Evolutionary conservation across 306 rosid genomes (phyloP).

Genomic region (Cicer cuneatum): DNA sequence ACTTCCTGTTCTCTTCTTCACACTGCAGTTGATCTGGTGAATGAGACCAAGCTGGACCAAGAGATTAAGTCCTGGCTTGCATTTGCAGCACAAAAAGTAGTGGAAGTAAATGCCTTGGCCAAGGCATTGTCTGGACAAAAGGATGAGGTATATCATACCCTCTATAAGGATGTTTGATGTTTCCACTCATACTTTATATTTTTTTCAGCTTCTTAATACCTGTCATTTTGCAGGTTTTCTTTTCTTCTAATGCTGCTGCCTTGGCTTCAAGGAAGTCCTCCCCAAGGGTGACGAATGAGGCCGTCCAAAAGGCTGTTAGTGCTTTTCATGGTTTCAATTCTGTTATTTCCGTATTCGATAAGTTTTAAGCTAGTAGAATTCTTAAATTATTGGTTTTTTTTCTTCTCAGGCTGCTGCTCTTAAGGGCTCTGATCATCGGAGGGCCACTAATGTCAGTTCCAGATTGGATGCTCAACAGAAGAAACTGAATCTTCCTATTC

Average conservation of each 20-base stretch:
- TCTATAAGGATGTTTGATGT: background rate
- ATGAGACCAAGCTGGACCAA: slow-evolving; percentile 74
- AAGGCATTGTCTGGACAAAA: slow-evolving; percentile 73
- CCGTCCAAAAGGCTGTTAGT: slow-evolving; percentile 83
- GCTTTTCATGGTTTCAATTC: slow-evolving; percentile 30
- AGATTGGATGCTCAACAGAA: slow-evolving; percentile 82
- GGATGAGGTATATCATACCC: slow-evolving; percentile 55
- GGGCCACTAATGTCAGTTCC: slow-evolving; percentile 71
- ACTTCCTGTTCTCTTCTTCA: slow-evolving; percentile 92
- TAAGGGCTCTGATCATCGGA: slow-evolving; percentile 74
- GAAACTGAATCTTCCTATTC: slow-evolving; percentile 78
- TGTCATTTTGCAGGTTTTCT: slow-evolving; percentile 63
- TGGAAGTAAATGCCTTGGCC: slow-evolving; percentile 86
- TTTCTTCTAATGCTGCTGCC: slow-evolving; percentile 70
- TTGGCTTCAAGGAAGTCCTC: slow-evolving; percentile 83
- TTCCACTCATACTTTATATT: background rate
- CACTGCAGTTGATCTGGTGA: slow-evolving; percentile 87
- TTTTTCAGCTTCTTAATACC: slow-evolving; percentile 32
- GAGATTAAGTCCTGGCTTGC: slow-evolving; percentile 92
- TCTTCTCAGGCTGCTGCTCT: slow-evolving; percentile 74
- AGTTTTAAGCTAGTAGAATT: slow-evolving; percentile 1
- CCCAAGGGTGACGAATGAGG: slow-evolving; percentile 79
- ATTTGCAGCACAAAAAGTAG: slow-evolving; percentile 85
- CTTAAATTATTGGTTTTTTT: slow-evolving; percentile 40
- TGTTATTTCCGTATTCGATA: background rate